Conservation (phyloP, 2,329 filamentous ascomycete species). For the Colletotrichum musicola region DNA sequence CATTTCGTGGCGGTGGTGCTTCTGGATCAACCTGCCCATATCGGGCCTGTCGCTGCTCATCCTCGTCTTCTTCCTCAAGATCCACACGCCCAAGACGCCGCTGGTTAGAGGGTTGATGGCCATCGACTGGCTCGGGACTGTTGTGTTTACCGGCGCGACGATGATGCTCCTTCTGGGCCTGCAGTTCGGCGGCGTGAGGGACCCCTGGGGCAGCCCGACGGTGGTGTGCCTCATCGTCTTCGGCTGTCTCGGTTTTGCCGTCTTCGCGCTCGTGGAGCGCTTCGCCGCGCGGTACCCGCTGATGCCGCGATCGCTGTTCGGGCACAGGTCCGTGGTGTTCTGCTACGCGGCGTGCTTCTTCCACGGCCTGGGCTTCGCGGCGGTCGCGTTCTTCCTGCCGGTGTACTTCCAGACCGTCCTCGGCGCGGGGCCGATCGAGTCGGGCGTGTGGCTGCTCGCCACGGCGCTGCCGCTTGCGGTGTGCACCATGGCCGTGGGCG, state of each 20-base stretch:
- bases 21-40: slow-evolving; percentile 73
- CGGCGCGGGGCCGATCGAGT: slow-evolving; percentile 75
- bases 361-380: slow-evolving; percentile 84
- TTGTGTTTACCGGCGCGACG: slow-evolving; percentile 79
- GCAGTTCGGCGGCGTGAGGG: slow-evolving; percentile 82
- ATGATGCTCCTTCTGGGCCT: slow-evolving; percentile 90
- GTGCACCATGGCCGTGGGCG: slow-evolving; percentile 68
- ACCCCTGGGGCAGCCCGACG: slow-evolving; percentile 80
- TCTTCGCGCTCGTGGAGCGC: slow-evolving; percentile 82
- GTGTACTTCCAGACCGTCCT: slow-evolving; percentile 87
- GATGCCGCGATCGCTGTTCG: slow-evolving; percentile 81
- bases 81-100: slow-evolving; percentile 76
- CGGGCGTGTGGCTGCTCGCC: slow-evolving; percentile 81
- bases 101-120: slow-evolving; percentile 69
- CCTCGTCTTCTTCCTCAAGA: slow-evolving; percentile 72
- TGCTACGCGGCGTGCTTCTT: slow-evolving; percentile 76
- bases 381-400: slow-evolving; percentile 82
- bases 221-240: slow-evolving; percentile 85
- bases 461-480: slow-evolving; percentile 76
- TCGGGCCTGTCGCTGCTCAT: slow-evolving; percentile 61
- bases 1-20: slow-evolving; percentile 78
- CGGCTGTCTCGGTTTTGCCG: slow-evolving; percentile 69
- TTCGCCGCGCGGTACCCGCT: slow-evolving; percentile 81
- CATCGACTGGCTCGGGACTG: slow-evolving; percentile 69
- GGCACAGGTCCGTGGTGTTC: slow-evolving; percentile 73